Base-by-base conservation (phyloP, 305 asterid genomes). In the Fraxinus angustifolia region DNA sequence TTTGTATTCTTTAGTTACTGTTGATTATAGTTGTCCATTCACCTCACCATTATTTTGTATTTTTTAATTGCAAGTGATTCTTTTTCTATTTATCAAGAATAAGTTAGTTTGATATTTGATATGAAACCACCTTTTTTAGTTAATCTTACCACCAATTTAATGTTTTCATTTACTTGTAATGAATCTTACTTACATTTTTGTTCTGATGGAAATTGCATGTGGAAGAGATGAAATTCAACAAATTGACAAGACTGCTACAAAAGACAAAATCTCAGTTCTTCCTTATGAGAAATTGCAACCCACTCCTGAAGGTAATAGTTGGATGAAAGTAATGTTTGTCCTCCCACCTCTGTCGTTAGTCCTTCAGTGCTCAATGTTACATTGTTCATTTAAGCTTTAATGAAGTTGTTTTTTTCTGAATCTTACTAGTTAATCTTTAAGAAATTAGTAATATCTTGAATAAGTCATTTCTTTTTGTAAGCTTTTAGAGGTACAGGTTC, bases 271-370 rank as follows among this genome's bases (percentile, higher is more conserved):
- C 14, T 60, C 82, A 78, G 95, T 93, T 72, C 80, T 92, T 78
- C 88, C 97, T 30, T 94, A 94, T 85, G 97, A 93, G 86, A 87
- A 84, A 73, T 82, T 96, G 86, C 91, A 75, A 68, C 88, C 88
- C 14, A 72, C 87, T 82, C 88, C 98, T 58, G 95, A 91, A 70
- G 98, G 99, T 96, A 91, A 70, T 75, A 67, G 23, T 78, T 26
- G n/a, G 17, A 80, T 74, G 75, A 35, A 8, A 58, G 42, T 81
- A 33, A 31, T 35, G 11, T 78, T 78, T 62, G 62, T 34, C 74
- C 67, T 8, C 10, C 81, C 79, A 33, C 34, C 34, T 68, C 17
- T 12, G 38, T n/a, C 6, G 4, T 26, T 67, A 30, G 38, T 28
- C 19, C 17, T 67, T 67, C 3, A 26, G 73, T 14, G 74, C 74